These are phyloP conservation scores for Pseudozyma flocculosa DNA, from an alignment of 1,284 basidiomycete species.

Conservation along the genomic window DNA sequence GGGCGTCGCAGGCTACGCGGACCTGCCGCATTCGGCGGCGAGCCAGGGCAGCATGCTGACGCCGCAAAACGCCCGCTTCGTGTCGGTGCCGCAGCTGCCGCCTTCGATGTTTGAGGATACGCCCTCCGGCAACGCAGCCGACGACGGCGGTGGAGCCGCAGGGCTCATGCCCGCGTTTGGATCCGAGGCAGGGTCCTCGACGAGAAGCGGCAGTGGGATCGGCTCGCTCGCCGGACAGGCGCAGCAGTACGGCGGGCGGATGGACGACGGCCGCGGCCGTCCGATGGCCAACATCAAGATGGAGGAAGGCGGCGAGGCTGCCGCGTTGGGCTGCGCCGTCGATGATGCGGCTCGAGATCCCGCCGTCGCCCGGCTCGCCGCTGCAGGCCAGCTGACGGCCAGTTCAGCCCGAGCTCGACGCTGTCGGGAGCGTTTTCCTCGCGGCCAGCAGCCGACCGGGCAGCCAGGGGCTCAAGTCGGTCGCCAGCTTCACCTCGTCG, in stretches of 20 bases:
- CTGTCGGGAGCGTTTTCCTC: conserved; percentile 37
- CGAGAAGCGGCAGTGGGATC: neutral
- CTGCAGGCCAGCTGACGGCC: conserved; percentile 19
- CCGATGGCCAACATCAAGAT: no score
- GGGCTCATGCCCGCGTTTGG: conserved; percentile 33
- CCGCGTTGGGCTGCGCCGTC: no score
- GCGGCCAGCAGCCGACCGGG: conserved; percentile 29
- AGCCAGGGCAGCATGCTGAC: neutral
- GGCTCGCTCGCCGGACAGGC: conserved; percentile 2
- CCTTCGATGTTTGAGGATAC: conserved; percentile 12
- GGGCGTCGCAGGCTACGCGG: conserved; percentile 2
- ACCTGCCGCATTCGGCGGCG: conserved; percentile 15
- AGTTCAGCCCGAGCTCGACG: conserved; percentile 34
- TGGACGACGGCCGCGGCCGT: no score
- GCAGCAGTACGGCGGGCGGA: no score
- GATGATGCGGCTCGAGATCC: conserved; percentile 14
- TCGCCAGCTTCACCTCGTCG: conserved; percentile 39
- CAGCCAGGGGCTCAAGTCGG: conserved; percentile 37
- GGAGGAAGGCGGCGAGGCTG: no score
- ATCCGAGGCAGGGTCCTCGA: conserved; percentile 13
- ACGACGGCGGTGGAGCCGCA: neutral
- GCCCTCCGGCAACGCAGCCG: conserved; percentile 3
- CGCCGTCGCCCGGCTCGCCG: conserved; percentile 27
- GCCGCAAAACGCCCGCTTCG: conserved; percentile 12
- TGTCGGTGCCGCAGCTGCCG: conserved; percentile 21